These are phyloP conservation scores for Aureobasidium sp. DNA, from an alignment of 2,329 filamentous ascomycete genomes.

Conservation along the genomic window DNA sequence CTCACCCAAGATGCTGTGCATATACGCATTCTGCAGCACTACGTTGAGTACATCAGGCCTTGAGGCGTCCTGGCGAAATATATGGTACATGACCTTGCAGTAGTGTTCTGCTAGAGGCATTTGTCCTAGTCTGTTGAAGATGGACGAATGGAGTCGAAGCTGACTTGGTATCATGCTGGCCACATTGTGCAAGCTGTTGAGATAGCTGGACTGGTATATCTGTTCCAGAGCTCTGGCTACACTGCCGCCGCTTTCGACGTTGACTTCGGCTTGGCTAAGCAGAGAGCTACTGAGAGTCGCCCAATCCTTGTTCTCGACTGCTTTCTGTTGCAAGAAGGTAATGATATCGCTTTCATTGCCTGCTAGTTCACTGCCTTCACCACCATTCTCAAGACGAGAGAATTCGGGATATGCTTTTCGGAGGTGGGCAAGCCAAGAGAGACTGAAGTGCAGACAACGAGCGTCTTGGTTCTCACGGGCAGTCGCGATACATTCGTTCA, in stretches of 20 bases:
- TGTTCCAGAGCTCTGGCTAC: constrained; percentile 61
- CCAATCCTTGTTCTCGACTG: constrained; percentile 60
- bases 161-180: constrained; percentile 65
- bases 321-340: constrained; percentile 70
- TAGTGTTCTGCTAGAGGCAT: constrained; percentile 50
- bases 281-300: constrained; percentile 74
- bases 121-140: constrained; percentile 69
- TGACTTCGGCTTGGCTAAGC: constrained; percentile 76
- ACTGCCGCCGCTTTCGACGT: constrained; percentile 57
- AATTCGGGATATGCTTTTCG: constrained; percentile 67
- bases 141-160: constrained; percentile 60
- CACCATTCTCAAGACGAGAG: constrained; percentile 16
- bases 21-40: constrained; percentile 60
- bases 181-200: constrained; percentile 71
- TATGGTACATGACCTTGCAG: constrained; percentile 67
- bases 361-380: constrained; percentile 55
- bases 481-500: constrained; percentile 92
- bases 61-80: constrained; percentile 55
- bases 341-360: constrained; percentile 75
- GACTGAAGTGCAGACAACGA: constrained; percentile 84
- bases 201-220: constrained; percentile 71
- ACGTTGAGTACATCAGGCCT: constrained; percentile 75
- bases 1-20: constrained; percentile 56
- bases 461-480: constrained; percentile 89
- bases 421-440: constrained; percentile 95